Conservation (phyloP, 495 filamentous ascomycete species). For the Hypoxylon cercidicola region DNA sequence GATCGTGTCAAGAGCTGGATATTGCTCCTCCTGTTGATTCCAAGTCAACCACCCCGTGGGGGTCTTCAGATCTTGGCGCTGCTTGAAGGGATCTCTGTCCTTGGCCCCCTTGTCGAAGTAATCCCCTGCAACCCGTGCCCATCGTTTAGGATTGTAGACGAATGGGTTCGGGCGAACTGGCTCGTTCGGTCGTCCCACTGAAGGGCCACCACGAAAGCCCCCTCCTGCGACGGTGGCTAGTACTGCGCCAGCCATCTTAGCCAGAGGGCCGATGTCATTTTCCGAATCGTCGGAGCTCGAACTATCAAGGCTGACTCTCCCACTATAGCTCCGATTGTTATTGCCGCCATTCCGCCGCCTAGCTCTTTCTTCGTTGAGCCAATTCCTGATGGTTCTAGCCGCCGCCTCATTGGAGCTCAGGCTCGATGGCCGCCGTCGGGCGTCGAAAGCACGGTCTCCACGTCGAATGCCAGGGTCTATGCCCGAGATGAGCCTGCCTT, state of each 20-base stretch:
- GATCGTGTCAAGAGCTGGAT: conserved; percentile 31
- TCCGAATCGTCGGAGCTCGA: conserved; percentile 6
- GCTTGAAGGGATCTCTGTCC: not conserved
- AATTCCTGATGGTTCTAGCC: conserved; percentile 27
- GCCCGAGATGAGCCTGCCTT: conserved; percentile 16
- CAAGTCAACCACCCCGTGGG: conserved; percentile 34
- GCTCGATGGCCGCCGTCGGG: conserved; percentile 9
- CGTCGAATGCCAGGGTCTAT: conserved; percentile 5
- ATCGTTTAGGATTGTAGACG: conserved; percentile 27
- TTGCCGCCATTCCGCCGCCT: not conserved
- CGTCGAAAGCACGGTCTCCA: conserved; percentile 17
- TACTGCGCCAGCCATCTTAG: conserved; percentile 5
- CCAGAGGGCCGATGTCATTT: not conserved
- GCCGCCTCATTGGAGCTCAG: conserved; percentile 29
- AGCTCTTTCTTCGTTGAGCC: conserved; percentile 17
- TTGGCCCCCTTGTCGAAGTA: conserved; percentile 7
- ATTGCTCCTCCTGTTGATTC: conserved; percentile 29
- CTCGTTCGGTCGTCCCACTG: conserved; percentile 7
- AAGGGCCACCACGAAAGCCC: not conserved
- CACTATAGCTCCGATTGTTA: not conserved
- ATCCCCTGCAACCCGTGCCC: conserved; percentile 10
- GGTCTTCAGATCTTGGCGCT: conserved; percentile 1
- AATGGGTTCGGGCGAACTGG: conserved; percentile 8
- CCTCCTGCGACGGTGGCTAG: too few species aligned
- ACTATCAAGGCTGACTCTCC: not conserved